Conservation (phyloP, 2,329 filamentous ascomycete species). For the Dactylonectria macrodidyma region DNA sequence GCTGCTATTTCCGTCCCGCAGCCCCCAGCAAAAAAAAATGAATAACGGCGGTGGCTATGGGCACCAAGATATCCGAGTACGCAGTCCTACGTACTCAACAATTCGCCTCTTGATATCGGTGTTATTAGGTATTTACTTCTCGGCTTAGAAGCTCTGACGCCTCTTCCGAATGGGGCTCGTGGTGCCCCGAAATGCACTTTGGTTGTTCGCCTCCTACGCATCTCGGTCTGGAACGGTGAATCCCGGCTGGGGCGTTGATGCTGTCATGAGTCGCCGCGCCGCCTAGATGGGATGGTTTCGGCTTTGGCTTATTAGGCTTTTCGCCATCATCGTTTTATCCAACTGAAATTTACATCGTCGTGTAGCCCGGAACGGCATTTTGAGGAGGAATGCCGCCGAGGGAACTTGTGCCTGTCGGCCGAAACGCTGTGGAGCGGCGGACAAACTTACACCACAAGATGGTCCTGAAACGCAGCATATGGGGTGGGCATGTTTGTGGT, state of each 20-base stretch:
- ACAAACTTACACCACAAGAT: not conserved
- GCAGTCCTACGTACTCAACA: not conserved
- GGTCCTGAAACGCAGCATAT: slow-evolving; percentile 17
- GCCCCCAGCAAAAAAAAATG: slow-evolving; percentile 12
- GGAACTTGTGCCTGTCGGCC: slow-evolving; percentile 14
- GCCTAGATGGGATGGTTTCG: slow-evolving; percentile 32
- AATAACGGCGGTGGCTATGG: slow-evolving; percentile 16
- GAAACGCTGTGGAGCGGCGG: slow-evolving; percentile 12
- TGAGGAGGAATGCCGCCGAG: slow-evolving; percentile 18
- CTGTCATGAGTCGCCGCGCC: slow-evolving; percentile 20
- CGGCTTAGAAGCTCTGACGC: slow-evolving; percentile 33
- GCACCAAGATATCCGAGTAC: not conserved
- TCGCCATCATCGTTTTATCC: slow-evolving; percentile 20
- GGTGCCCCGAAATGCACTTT: slow-evolving; percentile 1
- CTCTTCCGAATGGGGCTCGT: slow-evolving; percentile 31
- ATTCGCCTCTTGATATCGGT: not conserved
- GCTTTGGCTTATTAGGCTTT: slow-evolving; percentile 15
- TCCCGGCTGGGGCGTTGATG: slow-evolving; percentile 6
- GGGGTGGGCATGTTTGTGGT: slow-evolving; percentile 4
- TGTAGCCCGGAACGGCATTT: not conserved
- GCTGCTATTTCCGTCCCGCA: slow-evolving; percentile 40
- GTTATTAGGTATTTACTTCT: slow-evolving; percentile 30
- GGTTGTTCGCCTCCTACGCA: not conserved
- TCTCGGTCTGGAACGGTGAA: slow-evolving; percentile 15
- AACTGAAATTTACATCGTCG: slow-evolving; percentile 5